These are phyloP conservation scores for Pestalotiopsis sp. DNA, from an alignment of 2,329 filamentous ascomycete genomes.

Conservation along the genomic window DNA sequence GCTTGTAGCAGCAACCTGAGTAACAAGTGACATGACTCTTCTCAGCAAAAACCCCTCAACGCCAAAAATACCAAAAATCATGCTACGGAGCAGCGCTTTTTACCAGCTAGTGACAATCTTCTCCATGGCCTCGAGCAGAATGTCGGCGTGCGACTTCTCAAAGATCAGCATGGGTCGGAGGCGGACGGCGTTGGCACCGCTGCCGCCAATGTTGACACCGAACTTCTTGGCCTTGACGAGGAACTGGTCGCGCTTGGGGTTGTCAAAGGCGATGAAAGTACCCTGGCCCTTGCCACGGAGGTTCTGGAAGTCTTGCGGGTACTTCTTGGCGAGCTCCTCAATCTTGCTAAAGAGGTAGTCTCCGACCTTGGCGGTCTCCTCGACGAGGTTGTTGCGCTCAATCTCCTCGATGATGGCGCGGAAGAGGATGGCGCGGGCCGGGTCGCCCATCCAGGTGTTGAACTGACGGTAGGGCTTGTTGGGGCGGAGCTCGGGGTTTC, in stretches of 20 bases:
- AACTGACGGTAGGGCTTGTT: conserved; percentile 96
- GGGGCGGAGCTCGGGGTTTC: conserved; percentile 76
- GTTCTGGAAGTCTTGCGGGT: conserved; percentile 79
- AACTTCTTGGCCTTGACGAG: conserved; percentile 76
- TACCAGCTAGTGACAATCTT: conserved; percentile 61
- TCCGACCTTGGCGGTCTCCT: conserved; percentile 76
- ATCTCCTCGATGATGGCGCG: conserved; percentile 84
- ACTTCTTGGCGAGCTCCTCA: conserved; percentile 67
- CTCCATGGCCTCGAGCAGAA: conserved; percentile 78
- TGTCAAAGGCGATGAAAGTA: conserved; percentile 93
- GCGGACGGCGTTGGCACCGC: conserved; percentile 74
- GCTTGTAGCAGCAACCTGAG: neutral
- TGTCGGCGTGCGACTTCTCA: conserved; percentile 87
- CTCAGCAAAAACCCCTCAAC: neutral
- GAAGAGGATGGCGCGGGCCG: conserved; percentile 82
- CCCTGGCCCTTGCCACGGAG: conserved; percentile 85
- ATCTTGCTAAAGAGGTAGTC: conserved; percentile 77
- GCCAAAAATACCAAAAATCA: neutral
- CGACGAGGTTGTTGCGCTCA: conserved; percentile 74
- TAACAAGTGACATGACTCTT: neutral
- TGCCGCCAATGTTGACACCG: conserved; percentile 87
- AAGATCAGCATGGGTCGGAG: conserved; percentile 91
- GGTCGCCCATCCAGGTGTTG: conserved; percentile 98
- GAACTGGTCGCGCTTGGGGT: conserved; percentile 77
- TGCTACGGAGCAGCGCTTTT: neutral